Percentiles rank a stretch among this genome's conserved stretches.
Conservation (phyloP, 257 asterid species). For the Solanum sitiens region DNA sequence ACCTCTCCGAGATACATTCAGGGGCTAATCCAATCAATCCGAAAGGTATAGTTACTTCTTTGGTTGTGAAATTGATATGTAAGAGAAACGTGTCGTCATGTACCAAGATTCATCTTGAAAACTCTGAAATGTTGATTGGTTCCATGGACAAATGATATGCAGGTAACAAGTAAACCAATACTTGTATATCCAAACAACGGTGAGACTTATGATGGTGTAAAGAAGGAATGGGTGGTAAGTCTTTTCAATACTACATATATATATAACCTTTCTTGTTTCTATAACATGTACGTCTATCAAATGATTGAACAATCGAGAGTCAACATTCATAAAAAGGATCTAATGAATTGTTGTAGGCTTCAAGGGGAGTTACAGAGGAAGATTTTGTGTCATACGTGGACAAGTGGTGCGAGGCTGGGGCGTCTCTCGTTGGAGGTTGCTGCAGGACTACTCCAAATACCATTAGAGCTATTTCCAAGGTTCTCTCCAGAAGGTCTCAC, state of each 20-base stretch:
- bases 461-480: slow-evolving; percentile 49
- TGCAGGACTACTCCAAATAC: slow-evolving; percentile 83
- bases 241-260: not conserved
- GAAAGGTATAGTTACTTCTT: slow-evolving; percentile 17
- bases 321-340: not conserved
- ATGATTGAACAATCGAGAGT: not conserved
- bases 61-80: not conserved
- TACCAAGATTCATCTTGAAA: not conserved
- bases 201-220: slow-evolving; percentile 59
- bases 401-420: slow-evolving; percentile 81
- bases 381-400: slow-evolving; percentile 65
- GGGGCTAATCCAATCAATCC: slow-evolving; percentile 50
- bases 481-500: slow-evolving; percentile 16
- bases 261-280: not conserved
- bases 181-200: slow-evolving; percentile 87
- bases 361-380: slow-evolving; percentile 36
- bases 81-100: not conserved
- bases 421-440: slow-evolving; percentile 75
- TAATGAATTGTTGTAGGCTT: not conserved
- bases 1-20: slow-evolving; percentile 68
- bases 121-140: not conserved
- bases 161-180: slow-evolving; percentile 66
- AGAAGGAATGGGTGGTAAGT: slow-evolving; percentile 79
- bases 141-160: not conserved
- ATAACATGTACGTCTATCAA: not conserved